Conservation (phyloP, 1,284 basidiomycete genomes). For the Malassezia nana region DNA sequence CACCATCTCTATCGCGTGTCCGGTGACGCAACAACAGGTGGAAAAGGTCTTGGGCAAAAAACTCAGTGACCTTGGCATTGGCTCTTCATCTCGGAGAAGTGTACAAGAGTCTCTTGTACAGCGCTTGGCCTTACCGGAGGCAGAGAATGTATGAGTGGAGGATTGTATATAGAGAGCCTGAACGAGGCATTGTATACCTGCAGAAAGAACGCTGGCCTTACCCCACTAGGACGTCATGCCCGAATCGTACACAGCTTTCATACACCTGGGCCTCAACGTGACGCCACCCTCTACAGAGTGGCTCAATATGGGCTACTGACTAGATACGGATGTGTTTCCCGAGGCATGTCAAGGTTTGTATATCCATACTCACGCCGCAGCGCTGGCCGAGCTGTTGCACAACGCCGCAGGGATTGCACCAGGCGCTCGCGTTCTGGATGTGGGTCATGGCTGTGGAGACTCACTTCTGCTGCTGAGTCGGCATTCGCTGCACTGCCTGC, state of each 20-base stretch:
- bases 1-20: slow-evolving; percentile 3
- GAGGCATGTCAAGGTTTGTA: slow-evolving; percentile 9
- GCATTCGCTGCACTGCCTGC: slow-evolving; percentile 22
- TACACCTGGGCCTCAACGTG: slow-evolving; percentile 14
- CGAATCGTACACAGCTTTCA: slow-evolving; percentile 12
- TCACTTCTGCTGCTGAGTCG: slow-evolving; percentile 31
- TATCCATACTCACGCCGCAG: slow-evolving; percentile 24
- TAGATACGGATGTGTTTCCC: slow-evolving; percentile 15
- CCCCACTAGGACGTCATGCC: no score
- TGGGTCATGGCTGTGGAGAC: slow-evolving; percentile 42
- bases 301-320: slow-evolving; percentile 40
- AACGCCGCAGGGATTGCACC: slow-evolving; percentile 19
- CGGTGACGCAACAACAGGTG: slow-evolving; percentile 5
- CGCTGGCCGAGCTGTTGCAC: slow-evolving; percentile 28
- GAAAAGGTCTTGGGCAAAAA: slow-evolving; percentile 7
- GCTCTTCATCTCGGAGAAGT: background rate
- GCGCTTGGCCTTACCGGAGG: background rate
- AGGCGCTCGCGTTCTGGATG: slow-evolving; percentile 30
- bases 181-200: no score
- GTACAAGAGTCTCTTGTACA: background rate
- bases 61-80: background rate
- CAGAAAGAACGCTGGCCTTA: no score
- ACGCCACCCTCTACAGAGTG: slow-evolving; percentile 26
- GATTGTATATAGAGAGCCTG: no score
- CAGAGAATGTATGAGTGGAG: background rate